phyloP scores from a whole-genome alignment of 1,139 yeast genomes.

The Arxiozyma heterogenica region DNA sequence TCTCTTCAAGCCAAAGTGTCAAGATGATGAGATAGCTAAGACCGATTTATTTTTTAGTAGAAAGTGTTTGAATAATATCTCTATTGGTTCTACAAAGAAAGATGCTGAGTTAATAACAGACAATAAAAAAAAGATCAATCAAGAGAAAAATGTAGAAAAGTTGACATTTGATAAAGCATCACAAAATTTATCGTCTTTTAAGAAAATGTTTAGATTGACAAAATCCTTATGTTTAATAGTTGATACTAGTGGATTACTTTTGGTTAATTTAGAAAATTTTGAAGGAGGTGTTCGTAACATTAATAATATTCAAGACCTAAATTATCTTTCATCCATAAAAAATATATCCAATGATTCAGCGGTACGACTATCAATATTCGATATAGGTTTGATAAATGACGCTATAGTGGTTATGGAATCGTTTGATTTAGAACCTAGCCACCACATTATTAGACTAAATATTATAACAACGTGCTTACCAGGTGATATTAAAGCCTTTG shows the following conservation, averaged over 20 bases:
- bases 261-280: constrained; percentile 15
- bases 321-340: background rate
- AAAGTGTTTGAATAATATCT: background rate
- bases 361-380: constrained; percentile 14
- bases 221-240: constrained; percentile 18
- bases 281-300: constrained; percentile 2
- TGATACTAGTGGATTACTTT: constrained; percentile 19
- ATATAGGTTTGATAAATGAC: constrained; percentile 22
- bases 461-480: constrained; percentile 16
- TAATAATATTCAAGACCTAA: background rate
- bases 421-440: constrained; percentile 3
- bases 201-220: constrained; percentile 20
- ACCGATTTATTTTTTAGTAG: constrained; percentile 10
- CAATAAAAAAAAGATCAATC: background rate
- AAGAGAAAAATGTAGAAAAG: background rate
- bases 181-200: constrained; percentile 10
- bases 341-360: constrained; percentile 9
- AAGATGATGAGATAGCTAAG: constrained; percentile 17
- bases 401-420: constrained; percentile 15
- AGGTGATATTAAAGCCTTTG: constrained; percentile 18
- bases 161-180: background rate
- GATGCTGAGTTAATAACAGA: too few relatives aligned
- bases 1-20: constrained; percentile 21
- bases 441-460: constrained; percentile 9
- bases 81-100: background rate